Base-by-base conservation (phyloP, 768 basidiomycete species). In the Tricholoma flavovirens region DNA sequence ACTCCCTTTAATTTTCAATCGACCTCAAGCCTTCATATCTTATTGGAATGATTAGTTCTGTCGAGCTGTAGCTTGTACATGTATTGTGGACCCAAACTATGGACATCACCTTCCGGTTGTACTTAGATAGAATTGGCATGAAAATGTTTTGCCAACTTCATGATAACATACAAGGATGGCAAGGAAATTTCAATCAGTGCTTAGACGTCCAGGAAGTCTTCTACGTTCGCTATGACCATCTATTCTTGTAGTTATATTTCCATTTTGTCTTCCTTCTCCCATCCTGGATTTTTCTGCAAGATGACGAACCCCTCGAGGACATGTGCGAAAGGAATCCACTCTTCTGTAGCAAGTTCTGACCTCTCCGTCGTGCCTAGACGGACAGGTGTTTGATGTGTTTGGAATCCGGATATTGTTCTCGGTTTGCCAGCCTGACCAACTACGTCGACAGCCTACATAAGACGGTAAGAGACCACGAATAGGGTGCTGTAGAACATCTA, bases 341-440 rank as follows among this genome's bases (percentile, higher is more conserved):
- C 96, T 70, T 98, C 96, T 46, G 97, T 98, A 12, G 93, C 97
- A 59, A 98, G 75, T 75, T 98, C 97, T 5, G 91, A 93, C 43
- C 97, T 80, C 69, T 98, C 97, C 2, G 88, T 93, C 57, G 93
- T 95, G 5, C 90, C 96, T 59, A 99, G 73, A 49, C 97, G 88
- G 51, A 99, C 97, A 1, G 96, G 97, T 45, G 97, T 93, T 66
- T 90, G 85, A 73, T 98, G 94, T 14, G 97, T 99, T 73, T 98
- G 96, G 90, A 99, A 98, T 36, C 93, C 93, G 22, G 92, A 93
- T 61, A 97, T 97, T 50, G 93, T 94, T 58, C 93, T 81, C 59
- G 97, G 92, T 71, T 98, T 98, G 40, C 97, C 97, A 0, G 97
- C 97, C 73, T 98, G 91, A 14, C 96, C 97, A 49, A 99, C 91